Evolutionary conservation across 495 filamentous ascomycete genomes (phyloP).

Genomic region (Lasiosphaeriaceae sp.): DNA sequence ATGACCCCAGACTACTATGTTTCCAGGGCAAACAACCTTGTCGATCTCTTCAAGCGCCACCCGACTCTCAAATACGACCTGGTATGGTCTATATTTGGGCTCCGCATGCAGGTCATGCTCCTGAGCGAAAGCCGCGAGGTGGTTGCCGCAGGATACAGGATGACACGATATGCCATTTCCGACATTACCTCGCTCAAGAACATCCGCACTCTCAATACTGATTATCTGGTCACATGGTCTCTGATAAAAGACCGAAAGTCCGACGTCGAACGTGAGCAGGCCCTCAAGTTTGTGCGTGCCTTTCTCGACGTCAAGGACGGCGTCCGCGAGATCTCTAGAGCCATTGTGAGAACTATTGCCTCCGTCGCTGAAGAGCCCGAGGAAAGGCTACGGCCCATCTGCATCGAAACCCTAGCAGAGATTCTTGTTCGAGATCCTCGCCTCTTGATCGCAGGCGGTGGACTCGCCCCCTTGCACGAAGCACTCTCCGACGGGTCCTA

Average conservation of each 20-base stretch:
- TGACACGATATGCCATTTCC: slow-evolving; percentile 90
- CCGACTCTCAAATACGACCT: slow-evolving; percentile 93
- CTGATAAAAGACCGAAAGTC: slow-evolving; percentile 93
- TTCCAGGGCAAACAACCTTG: slow-evolving; percentile 80
- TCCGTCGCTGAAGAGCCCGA: slow-evolving; percentile 85
- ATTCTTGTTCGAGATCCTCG: slow-evolving; percentile 81
- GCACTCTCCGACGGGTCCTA: slow-evolving; percentile 87
- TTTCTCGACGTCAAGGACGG: slow-evolving; percentile 96
- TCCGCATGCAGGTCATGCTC: slow-evolving; percentile 90
- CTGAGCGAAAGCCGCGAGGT: slow-evolving; percentile 93
- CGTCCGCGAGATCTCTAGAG: slow-evolving; percentile 79
- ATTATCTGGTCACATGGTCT: slow-evolving; percentile 86
- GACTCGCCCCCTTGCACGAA: slow-evolving; percentile 75
- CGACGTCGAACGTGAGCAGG: slow-evolving; percentile 94
- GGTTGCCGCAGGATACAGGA: slow-evolving; percentile 87
- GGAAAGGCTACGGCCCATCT: slow-evolving; percentile 84
- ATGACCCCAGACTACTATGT: slow-evolving; percentile 95
- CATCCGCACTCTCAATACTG: slow-evolving; percentile 82
- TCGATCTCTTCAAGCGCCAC: slow-evolving; percentile 88
- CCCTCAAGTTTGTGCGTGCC: slow-evolving; percentile 90
- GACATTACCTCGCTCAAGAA: slow-evolving; percentile 84
- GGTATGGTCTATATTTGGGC: slow-evolving; percentile 88
- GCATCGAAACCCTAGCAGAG: slow-evolving; percentile 87
- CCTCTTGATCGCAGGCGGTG: slow-evolving; percentile 73
- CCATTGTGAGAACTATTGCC: slow-evolving; percentile 81